Evolutionary conservation across 208 protist species (phyloP), one percentile per base, ranked within the genome.

Genomic region (Sergeia podlipaevii): DNA sequence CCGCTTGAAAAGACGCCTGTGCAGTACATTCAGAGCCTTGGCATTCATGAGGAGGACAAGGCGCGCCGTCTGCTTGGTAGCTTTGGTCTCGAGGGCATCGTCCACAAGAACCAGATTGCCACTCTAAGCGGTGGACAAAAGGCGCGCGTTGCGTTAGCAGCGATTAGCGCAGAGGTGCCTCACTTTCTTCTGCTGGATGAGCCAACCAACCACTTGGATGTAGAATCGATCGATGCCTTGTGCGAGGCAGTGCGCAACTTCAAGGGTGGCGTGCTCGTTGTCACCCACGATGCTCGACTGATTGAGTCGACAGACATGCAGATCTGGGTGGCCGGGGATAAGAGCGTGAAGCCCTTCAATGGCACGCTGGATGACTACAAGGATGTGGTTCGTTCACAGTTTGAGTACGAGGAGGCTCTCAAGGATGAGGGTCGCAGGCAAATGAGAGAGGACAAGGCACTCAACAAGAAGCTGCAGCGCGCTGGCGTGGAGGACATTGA

Each of bases 131-230:
- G 94, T 24, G 96, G 97, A 0, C 95, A 98, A 69, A 96, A 97
- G 66, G 81, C 89, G 15, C 83, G 97, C n/a, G 86, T 98, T 18
- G 85, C 81, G 10, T 86, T 98, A 44, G 93, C 97, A 1, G 72
- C 74, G 5, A 95, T 98, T 49, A 93, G 89, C 42, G 81, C 91
- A 21, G 75, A 90, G 62, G 43, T 59, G 24, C 96, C 97, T 11
- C 89, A 97, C 66, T 84, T 98, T 41, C 75, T 99, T 15, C 74
- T 98, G 24, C 81, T 99, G 33, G 96, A 98, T 68, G 96, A 98
- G 77, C 92, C 90, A 11, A 97, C 93, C 2, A 98, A 97, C 69
- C 93, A 97, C 70, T 52, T 98, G 10, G 91, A 97, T 61, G 73
- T 97, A 42, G 89, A 97, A 67, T 85, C 85, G 17, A 93, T 96